Conservation (phyloP, 1,284 basidiomycete species). For the Vanrija sp. region DNA sequence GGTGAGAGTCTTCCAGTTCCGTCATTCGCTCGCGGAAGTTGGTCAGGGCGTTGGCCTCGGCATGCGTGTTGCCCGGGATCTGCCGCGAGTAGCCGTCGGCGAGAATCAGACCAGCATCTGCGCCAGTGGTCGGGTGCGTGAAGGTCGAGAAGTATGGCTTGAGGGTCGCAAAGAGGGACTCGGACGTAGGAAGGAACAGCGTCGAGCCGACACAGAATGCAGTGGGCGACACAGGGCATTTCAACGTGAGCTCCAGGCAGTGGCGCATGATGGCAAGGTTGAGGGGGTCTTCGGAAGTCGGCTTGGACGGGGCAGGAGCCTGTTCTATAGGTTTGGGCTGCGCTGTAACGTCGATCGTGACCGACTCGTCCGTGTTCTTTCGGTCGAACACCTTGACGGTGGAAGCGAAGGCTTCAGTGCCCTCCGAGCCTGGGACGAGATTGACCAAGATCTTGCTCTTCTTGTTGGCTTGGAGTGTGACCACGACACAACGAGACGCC, state of each 20-base stretch:
- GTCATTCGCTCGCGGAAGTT: conserved; percentile 56
- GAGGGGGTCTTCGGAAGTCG: conserved; percentile 25
- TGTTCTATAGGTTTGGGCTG: conserved; percentile 2
- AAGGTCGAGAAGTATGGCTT: conserved; percentile 29
- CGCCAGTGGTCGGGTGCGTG: conserved; percentile 9
- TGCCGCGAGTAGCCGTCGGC: conserved; percentile 88
- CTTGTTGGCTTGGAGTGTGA: conserved; percentile 40
- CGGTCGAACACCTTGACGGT: conserved; percentile 37
- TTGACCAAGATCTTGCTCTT: conserved; percentile 40
- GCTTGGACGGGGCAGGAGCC: background rate
- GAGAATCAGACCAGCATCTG: conserved; percentile 54
- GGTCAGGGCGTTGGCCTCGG: conserved; percentile 87
- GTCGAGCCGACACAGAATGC: conserved; percentile 96
- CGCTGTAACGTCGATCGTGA: conserved; percentile 24
- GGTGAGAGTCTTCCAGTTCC: conserved; percentile 1
- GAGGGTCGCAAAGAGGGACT: conserved; percentile 42
- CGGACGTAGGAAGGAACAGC: conserved; percentile 56
- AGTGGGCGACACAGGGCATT: conserved; percentile 54
- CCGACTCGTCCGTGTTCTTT: conserved; percentile 45
- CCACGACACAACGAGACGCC: conserved; percentile 4
- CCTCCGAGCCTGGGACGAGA: conserved; percentile 18
- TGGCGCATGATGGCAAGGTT: conserved; percentile 42
- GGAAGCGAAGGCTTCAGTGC: conserved; percentile 9
- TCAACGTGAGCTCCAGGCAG: conserved; percentile 43
- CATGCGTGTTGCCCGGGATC: conserved; percentile 91